Evolutionary conservation across 169 alveolate species (phyloP).

Genomic region (Eimeria maxima): DNA sequence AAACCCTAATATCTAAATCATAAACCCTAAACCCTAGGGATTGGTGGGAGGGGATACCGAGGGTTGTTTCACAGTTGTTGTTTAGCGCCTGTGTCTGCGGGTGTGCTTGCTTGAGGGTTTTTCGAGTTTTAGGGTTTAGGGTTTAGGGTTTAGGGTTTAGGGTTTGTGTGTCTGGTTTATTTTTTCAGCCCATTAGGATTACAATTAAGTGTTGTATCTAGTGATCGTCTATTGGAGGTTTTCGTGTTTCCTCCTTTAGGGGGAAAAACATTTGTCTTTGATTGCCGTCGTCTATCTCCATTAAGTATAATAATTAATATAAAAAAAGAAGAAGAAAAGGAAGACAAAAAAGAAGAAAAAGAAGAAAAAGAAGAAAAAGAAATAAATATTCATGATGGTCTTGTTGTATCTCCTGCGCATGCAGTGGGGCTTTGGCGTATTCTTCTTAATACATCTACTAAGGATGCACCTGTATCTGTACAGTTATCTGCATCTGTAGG

Average conservation of each 20-base stretch:
- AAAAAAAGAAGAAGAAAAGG: not conserved
- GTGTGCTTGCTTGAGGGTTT: no score
- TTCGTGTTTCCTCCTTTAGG: not conserved
- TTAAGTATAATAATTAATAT: not conserved
- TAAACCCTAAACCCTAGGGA: no score
- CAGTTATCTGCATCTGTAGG: not conserved
- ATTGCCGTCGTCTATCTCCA: not conserved
- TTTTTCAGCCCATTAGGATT: not conserved
- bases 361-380: not conserved
- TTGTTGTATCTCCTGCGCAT: not conserved
- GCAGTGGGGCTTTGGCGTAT: slow-evolving; percentile 4
- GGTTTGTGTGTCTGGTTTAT: not conserved
- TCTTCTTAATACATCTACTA: not conserved
- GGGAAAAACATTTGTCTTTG: not conserved
- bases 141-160: not conserved
- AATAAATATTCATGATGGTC: not conserved
- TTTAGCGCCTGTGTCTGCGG: not conserved
- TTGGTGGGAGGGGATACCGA: no score
- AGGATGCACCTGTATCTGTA: not conserved
- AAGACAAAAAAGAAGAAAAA: not conserved
- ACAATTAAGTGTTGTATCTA: not conserved
- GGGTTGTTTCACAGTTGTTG: no score
- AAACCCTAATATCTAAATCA: no score
- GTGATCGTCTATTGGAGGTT: slow-evolving; percentile 1
- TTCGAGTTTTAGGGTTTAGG: not conserved